Evolutionary conservation across 345 rosid genomes (phyloP), one percentile per base, ranked within the genome.

Genomic region (Ricinus communis): DNA sequence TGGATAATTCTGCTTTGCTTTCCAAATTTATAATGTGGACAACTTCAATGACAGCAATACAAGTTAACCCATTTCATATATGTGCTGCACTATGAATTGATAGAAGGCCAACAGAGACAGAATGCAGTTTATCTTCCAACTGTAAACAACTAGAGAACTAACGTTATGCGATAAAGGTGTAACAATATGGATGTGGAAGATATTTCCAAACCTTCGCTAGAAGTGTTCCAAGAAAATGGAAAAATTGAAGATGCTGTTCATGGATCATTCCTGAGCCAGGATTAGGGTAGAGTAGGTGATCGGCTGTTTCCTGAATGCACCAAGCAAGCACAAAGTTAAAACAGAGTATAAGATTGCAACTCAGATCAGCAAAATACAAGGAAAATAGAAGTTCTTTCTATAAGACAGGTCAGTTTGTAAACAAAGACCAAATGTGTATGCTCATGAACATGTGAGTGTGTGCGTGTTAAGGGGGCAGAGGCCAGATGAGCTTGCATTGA

Each of bases 221-320:
- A 65, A 95, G 97, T 68, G 85, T 87, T 56, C 99, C 99, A 63
- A 95, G 91, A 79, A 95, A 95, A 85, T 90, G 91, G 74, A 92
- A 95, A 86, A 92, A 92, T 66, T 92, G 97, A 62, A 95, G 91
- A 82, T 95, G 99, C 58, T 95, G 98, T 62, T 92, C 97, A 82
- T 95, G 99, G 76, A 87, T 81, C 91, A 95, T 76, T 82, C 96
- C 97, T 24, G 99, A 95, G 71, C 99, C 99, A 76, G 99, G 99
- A 87, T 92, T 95, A 52, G 99, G 99, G 76, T 85, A 95, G 66
- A 92, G 94, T 76, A 92, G 88, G 85, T 89, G 99, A 87, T 95
- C 99, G 62, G 93, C 56, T 15, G 99, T 95, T 85, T 90, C 99
- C 99, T 95, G 87, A 24, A 76, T 65, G 66, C 16, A 66, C 15